Evolutionary conservation across 345 rosid species (phyloP).

Genomic region (Reutealis trisperma): DNA sequence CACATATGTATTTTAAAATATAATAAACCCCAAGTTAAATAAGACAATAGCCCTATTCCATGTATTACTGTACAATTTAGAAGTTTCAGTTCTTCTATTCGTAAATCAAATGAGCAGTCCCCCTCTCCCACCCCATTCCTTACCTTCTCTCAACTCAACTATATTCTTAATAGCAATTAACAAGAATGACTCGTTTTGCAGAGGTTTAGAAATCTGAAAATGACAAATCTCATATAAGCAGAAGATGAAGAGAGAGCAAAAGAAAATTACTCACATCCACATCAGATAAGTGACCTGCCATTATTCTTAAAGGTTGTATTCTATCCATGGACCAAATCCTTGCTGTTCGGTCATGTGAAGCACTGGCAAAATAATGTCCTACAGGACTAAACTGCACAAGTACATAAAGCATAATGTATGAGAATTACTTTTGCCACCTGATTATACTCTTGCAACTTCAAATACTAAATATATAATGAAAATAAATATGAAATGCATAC

Average conservation of each 20-base stretch:
- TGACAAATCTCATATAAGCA: not conserved
- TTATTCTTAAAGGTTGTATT: slow-evolving; percentile 85
- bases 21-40: not conserved
- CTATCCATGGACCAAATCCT: slow-evolving; percentile 96
- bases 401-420: slow-evolving; percentile 20
- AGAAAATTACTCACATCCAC: slow-evolving; percentile 68
- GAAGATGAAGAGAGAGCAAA: slow-evolving; percentile 11
- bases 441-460: not conserved
- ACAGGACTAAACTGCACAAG: slow-evolving; percentile 87
- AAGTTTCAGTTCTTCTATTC: not conserved
- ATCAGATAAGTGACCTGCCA: slow-evolving; percentile 99
- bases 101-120: not conserved
- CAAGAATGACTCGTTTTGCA: not conserved
- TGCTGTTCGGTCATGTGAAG: slow-evolving; percentile 96
- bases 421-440: slow-evolving; percentile 1
- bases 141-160: not conserved
- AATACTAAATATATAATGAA: not conserved
- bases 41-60: not conserved
- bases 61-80: not conserved
- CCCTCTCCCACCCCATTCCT: not conserved
- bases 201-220: not conserved
- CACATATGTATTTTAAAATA: too few species aligned
- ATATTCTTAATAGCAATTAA: not conserved
- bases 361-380: slow-evolving; percentile 92
- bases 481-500: slow-evolving; percentile 37